phyloP scores from a whole-genome alignment of 768 basidiomycete genomes.

The Pleurotus giganteus region DNA sequence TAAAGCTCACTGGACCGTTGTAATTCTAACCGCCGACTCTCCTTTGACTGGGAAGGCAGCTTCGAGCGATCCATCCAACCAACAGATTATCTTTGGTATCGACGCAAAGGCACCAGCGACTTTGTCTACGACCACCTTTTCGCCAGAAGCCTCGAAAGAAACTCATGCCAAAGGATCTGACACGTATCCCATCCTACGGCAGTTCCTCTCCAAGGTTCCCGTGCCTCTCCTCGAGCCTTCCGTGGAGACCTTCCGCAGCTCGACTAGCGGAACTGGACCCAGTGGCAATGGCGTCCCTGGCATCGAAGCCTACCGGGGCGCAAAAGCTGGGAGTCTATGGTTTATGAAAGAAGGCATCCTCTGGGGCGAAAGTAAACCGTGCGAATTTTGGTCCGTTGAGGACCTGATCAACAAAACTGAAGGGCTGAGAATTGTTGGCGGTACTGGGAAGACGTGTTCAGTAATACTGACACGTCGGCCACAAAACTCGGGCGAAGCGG shows the following conservation, averaged over 20 bases:
- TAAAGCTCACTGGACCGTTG: constrained; percentile 71
- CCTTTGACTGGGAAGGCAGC: constrained; percentile 41
- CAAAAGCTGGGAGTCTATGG: constrained; percentile 71
- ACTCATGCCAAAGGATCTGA: constrained; percentile 49
- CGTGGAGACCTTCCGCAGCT: constrained; percentile 51
- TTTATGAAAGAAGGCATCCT: constrained; percentile 67
- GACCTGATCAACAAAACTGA: constrained; percentile 51
- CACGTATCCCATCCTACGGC: constrained; percentile 46
- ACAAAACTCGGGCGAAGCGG: constrained; percentile 24
- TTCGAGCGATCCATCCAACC: constrained; percentile 31
- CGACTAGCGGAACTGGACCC: constrained; percentile 30
- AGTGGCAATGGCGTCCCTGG: constrained; percentile 51
- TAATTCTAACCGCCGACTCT: constrained; percentile 57
- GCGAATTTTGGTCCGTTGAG: constrained; percentile 69
- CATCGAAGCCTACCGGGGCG: constrained; percentile 67
- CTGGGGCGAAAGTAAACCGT: constrained; percentile 75
- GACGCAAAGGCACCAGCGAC: constrained; percentile 52
- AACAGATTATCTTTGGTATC: constrained; percentile 69
- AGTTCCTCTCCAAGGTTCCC: constrained; percentile 49
- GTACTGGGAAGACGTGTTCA: constrained; percentile 66
- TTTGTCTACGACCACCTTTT: constrained; percentile 40
- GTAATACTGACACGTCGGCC: constrained; percentile 48
- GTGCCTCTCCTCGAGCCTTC: constrained; percentile 47
- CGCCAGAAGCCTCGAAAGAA: constrained; percentile 1
- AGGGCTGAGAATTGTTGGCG: constrained; percentile 54